Evolutionary conservation across 176 grass and related monocot genomes (phyloP).

Genomic region (Oryza meridionalis): DNA sequence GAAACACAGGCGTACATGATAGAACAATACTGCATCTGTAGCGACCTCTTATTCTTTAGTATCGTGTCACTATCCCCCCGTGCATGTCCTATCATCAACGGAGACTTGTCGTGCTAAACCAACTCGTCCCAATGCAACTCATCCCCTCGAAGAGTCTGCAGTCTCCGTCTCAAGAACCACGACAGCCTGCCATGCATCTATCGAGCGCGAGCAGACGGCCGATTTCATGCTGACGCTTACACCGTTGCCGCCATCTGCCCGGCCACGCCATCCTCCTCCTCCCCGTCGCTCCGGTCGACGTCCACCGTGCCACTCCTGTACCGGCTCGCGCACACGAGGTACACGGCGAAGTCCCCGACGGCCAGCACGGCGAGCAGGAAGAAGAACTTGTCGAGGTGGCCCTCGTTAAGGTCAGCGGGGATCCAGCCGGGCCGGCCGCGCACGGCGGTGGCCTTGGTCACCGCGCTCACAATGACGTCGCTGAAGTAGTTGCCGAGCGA

Average conservation of each 20-base stretch:
- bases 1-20: not conserved
- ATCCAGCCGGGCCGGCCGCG: conserved; percentile 67
- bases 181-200: not conserved
- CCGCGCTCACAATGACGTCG: conserved; percentile 70
- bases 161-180: conserved; percentile 49
- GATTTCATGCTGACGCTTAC: conserved; percentile 6
- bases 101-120: conserved; percentile 24
- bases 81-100: conserved; percentile 52
- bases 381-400: conserved; percentile 90
- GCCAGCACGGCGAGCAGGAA: conserved; percentile 74
- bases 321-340: conserved; percentile 60
- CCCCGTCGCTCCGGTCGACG: conserved; percentile 41
- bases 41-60: conserved; percentile 43
- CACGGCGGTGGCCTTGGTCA: conserved; percentile 60
- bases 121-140: not conserved
- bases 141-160: not conserved
- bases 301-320: conserved; percentile 63
- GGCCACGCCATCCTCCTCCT: conserved; percentile 27
- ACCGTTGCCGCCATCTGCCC: not conserved
- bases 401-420: conserved; percentile 72
- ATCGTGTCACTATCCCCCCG: not conserved
- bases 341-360: conserved; percentile 62
- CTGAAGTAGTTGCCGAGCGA: conserved; percentile 94
- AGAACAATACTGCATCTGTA: not conserved
- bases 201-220: not conserved